Base-by-base conservation (phyloP, 768 basidiomycete genomes). In the Trametes gibbosa region DNA sequence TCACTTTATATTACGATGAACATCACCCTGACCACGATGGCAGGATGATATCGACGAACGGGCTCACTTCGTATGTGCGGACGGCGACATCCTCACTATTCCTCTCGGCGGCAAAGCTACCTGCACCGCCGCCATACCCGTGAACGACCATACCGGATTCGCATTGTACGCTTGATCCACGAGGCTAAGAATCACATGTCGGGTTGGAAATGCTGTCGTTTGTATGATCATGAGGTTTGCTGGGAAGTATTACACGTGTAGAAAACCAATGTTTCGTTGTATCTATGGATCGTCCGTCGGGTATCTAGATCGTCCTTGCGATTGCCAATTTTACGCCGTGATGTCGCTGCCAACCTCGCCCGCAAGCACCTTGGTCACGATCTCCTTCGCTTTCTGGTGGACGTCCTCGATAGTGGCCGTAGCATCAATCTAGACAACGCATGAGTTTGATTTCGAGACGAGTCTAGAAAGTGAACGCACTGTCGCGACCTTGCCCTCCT, bases 21-120 rank as follows among this genome's bases (percentile, higher is more conserved):
- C 49, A 62, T 17, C 45, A 49, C 25, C 57, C 10, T 50, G n/a
- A 37, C 34, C 13, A 27, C 19, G 46, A 32, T 34, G 6, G 23
- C 32, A 94, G 90, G 81, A 85, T 61, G 72, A 77, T 12, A 64
- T 66, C 25, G 89, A 93, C 61, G 74, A 79, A 14, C 69, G 72
- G 12, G 88, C 91, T 0, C 88, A 89, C 72, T 72, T 89, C 17
- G 66, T 96, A 13, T 97, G 94, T 68, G 81, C 83, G 4, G 94
- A 97, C 65, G 94, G 94, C 1, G 76, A 83, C 0, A 82, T 95
- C 47, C 78, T 82, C 19, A 70, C 73, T n/a, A 81, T 95, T 29
- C 80, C 83, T 16, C 69, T 69, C 29, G 83, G 83, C 8, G 91
- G 90, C 8, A 79, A 74, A 51, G 86, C 82, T 14, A 69, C 73